These are phyloP conservation scores for Calonectria pseudoreteaudii DNA, from an alignment of 2,329 filamentous ascomycete species.

Conservation along the genomic window DNA sequence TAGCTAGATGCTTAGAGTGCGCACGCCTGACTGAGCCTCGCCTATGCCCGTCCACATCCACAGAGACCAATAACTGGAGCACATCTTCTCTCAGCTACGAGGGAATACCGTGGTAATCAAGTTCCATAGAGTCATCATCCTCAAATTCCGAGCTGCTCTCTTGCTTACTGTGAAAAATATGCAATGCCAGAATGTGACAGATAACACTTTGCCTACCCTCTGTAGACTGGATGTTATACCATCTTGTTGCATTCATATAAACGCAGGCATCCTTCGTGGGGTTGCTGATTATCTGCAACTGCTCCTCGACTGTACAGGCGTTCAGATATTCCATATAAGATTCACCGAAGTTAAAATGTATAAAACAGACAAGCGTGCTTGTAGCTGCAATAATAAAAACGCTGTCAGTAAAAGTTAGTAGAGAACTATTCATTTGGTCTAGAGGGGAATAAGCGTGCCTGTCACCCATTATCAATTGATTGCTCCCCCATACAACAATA, in stretches of 20 bases:
- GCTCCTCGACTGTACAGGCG: not conserved
- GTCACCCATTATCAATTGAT: not conserved
- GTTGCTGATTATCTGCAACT: not conserved
- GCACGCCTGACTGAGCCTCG: not conserved
- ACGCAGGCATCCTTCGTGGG: not conserved
- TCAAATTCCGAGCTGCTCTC: not conserved
- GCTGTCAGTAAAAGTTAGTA: not conserved
- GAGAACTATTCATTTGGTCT: not conserved
- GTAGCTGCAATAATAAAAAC: not conserved
- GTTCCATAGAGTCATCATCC: not conserved
- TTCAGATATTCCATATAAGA: not conserved
- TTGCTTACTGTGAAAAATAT: not conserved
- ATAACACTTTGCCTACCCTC: not conserved
- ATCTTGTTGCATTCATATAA: not conserved
- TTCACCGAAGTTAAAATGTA: not conserved
- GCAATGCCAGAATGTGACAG: not conserved
- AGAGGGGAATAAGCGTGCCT: not conserved
- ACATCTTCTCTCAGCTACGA: not conserved
- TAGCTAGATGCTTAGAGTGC: not conserved
- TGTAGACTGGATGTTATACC: not conserved
- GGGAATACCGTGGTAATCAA: not conserved
- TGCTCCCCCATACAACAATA: not conserved
- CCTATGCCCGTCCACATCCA: not conserved
- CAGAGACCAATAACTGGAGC: not conserved
- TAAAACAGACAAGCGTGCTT: not conserved